Base-by-base conservation (phyloP, 495 filamentous ascomycete species). In the Talaromyces liani region DNA sequence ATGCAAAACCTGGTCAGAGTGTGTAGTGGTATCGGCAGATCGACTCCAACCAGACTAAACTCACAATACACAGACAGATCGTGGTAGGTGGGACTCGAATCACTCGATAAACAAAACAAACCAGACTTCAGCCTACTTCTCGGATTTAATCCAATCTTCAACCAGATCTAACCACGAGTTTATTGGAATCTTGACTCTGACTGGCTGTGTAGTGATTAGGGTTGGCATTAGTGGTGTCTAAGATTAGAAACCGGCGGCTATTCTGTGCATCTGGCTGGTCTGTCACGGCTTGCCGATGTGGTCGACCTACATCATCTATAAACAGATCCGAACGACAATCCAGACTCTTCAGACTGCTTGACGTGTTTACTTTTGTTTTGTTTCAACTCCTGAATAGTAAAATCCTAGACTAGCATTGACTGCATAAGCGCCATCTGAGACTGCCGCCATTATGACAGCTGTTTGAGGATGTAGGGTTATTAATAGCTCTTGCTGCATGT, bases 201-300 rank as follows among this genome's bases (percentile, higher is more conserved):
- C 45, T 49, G 45, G 45, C 45, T 49, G 45, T 2, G 20, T 16
- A 47, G 39, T 56, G 27, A 56, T n/a, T 56, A 56, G 53, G 27
- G 53, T 56, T 29, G 45, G 9, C 12, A 6, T 24, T 34, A 34
- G 57, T 27, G 20, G 0, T 10, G 14, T 18, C 60, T 53, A 62
- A 45, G 47, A 62, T 62, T 53, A 49, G 60, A 62, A 51, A 53
- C 36, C 2, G 39, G 47, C 47, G 36, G 34, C 25, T 31, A 62
- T 62, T 27, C 34, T 10, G 14, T 49, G 24, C 12, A 9, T 51
- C 36, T 47, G 45, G 45, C 34, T 61, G 45, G 59, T n/a, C 31
- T 27, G 56, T 61, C 29, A 39, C 39, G 20, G 58, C 58, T 36
- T 34, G 10, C 31, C 34, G 34, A 60, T 16, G 27, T 57, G 29